Evolutionary conservation across 441 rosid genomes (phyloP), one percentile per base, ranked within the genome.

Genomic region (Corymbia calophylla): DNA sequence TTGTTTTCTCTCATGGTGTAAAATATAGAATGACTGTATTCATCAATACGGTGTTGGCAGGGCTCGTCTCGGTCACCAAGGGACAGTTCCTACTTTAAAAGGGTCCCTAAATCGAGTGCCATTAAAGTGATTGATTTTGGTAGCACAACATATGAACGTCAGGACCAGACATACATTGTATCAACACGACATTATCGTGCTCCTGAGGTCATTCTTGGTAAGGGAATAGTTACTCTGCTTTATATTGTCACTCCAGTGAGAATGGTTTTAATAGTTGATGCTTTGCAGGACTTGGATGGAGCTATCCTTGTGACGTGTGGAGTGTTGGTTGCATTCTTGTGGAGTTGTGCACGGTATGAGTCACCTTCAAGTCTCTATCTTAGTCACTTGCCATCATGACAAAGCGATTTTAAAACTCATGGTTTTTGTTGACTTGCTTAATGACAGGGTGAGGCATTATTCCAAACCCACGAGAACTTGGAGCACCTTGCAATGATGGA

Each of bases 401-500:
- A 32, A 32, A 86, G 47, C 18, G 21, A 31, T 55, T 86, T 53
- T 6, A 6, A 6, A 32, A 86, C 49, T 86, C 35, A 86, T 32
- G 19, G 60, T 32, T n/a, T 49, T 14, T 60, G 19, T 47, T 77
- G 64, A 17, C 64, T 54, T 86, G 88, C 64, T n/a, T 39, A 80
- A n/a, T 23, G 35, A 54, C 88, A 97, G 99, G 99, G 99, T 31
- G 99, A 97, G 92, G 99, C 99, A 80, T 93, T 97, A 89, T 97
- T 96, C 91, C 99, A 97, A 91, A 97, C 98, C 27, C 99, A 97
- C 86, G 99, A 97, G 90, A 97, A 97, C 90, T 88, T 97, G 90
- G 99, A 97, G 92, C 99, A 97, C 92, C 95, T 97, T 27, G 98
- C 99, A 0, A 97, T 97, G 99, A 96, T 97, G 99, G 98, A 97